Evolutionary conservation across 2,329 filamentous ascomycete genomes (phyloP).

Genomic region (Fusarium clavum): DNA sequence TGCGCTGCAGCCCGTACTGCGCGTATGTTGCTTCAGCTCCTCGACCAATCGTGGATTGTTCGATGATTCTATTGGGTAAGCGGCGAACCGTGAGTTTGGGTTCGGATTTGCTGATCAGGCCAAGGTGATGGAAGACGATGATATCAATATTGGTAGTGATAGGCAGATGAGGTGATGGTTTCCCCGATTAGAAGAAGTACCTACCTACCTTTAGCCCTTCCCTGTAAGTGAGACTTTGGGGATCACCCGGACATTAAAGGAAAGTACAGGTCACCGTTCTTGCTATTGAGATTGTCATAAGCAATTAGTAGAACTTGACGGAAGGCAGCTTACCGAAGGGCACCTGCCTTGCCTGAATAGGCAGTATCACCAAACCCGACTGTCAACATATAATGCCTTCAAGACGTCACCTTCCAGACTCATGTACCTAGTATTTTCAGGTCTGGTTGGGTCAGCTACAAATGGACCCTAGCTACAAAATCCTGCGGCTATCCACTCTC

Average conservation of each 20-base stretch:
- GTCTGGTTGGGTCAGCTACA: constrained; percentile 3
- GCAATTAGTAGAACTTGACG: neutral
- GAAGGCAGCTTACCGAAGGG: neutral
- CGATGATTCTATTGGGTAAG: constrained; percentile 15
- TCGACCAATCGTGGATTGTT: constrained; percentile 3
- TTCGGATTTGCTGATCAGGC: constrained; percentile 17
- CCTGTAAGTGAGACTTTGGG: constrained; percentile 6
- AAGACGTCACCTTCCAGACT: constrained; percentile 38
- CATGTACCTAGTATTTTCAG: constrained; percentile 17
- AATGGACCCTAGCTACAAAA: constrained; percentile 13
- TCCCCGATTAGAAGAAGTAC: constrained; percentile 14
- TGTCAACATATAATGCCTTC: neutral
- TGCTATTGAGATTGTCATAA: neutral
- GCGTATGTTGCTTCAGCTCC: neutral
- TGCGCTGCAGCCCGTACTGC: neutral
- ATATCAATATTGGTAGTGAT: constrained; percentile 10
- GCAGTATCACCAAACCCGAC: constrained; percentile 20
- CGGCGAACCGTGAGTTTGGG: constrained; percentile 11
- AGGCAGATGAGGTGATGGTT: constrained; percentile 18
- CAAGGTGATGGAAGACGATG: constrained; percentile 8
- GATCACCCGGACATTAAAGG: neutral
- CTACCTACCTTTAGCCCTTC: neutral
- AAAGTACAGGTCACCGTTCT: neutral
- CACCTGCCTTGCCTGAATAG: constrained; percentile 8
- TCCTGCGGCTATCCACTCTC: constrained; percentile 27